phyloP scores from a whole-genome alignment of 2,329 filamentous ascomycete species.

The Coleophoma cylindrospora region DNA sequence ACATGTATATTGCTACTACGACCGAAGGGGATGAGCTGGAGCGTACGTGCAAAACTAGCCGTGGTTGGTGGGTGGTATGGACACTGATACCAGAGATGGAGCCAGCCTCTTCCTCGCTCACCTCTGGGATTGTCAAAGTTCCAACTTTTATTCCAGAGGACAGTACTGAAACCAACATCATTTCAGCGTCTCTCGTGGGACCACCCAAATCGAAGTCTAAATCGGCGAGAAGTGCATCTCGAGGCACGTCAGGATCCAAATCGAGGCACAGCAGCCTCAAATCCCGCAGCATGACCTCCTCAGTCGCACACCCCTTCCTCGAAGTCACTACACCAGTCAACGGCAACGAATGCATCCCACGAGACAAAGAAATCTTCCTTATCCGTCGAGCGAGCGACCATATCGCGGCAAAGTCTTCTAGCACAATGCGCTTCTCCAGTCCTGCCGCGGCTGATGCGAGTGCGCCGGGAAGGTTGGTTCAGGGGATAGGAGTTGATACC shows the following conservation, averaged over 20 bases:
- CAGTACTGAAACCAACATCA: not conserved
- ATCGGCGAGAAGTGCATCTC: slow-evolving; percentile 1
- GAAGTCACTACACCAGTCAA: slow-evolving; percentile 2
- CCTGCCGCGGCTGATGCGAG: slow-evolving; percentile 35
- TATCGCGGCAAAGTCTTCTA: slow-evolving; percentile 5
- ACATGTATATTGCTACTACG: slow-evolving; percentile 45
- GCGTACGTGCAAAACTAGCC: slow-evolving; percentile 59
- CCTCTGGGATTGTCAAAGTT: slow-evolving; percentile 3
- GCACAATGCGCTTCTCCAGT: slow-evolving; percentile 10
- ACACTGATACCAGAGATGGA: slow-evolving; percentile 44
- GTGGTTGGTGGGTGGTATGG: slow-evolving; percentile 69
- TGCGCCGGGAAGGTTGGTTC: slow-evolving; percentile 55
- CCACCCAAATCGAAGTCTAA: not conserved
- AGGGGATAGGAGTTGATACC: slow-evolving; percentile 75
- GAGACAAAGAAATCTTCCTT: slow-evolving; percentile 55
- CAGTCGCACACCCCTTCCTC: slow-evolving; percentile 23
- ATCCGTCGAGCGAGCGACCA: slow-evolving; percentile 57
- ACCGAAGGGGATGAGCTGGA: slow-evolving; percentile 43
- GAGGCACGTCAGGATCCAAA: slow-evolving; percentile 7
- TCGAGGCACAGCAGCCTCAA: not conserved
- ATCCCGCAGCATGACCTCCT: slow-evolving; percentile 11
- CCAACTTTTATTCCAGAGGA: slow-evolving; percentile 10
- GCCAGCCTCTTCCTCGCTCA: not conserved
- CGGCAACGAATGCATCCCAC: slow-evolving; percentile 2
- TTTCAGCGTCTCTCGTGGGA: not conserved